Conservation (phyloP, 305 asterid genomes). For the Fraxinus velutina region DNA sequence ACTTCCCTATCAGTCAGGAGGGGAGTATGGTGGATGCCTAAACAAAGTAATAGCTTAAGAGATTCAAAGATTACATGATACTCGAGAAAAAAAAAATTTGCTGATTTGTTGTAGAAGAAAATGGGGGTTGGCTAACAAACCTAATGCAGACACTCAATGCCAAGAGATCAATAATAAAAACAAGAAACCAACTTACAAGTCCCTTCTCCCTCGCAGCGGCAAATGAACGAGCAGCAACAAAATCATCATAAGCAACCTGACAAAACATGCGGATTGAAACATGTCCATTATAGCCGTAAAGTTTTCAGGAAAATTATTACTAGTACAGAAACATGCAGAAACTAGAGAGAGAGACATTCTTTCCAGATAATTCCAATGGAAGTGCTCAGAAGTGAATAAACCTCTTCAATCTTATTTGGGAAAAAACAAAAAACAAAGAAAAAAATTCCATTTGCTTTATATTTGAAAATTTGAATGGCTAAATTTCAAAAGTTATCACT, state of each 20-base stretch:
- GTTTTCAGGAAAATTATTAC: neutral
- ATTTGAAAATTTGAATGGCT: neutral
- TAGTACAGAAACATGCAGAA: neutral
- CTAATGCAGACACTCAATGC: conserved; percentile 4
- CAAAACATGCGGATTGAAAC: conserved; percentile 22
- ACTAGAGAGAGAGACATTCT: neutral
- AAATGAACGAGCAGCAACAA: conserved; percentile 85
- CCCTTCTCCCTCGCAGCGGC: conserved; percentile 97
- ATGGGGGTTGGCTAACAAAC: neutral
- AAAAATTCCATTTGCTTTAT: neutral
- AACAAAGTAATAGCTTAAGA: neutral
- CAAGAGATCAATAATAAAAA: conserved; percentile 1
- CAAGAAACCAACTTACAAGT: conserved; percentile 56
- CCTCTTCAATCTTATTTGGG: neutral
- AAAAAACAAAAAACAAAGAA: conserved; percentile 5
- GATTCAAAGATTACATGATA: neutral
- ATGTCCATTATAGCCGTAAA: neutral
- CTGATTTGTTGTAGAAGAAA: neutral
- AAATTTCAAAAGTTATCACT: neutral
- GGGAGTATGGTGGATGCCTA: neutral
- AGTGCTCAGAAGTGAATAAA: neutral
- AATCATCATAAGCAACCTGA: conserved; percentile 88
- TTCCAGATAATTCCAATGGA: neutral
- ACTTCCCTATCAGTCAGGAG: neutral
- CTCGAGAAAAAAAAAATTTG: neutral